Percentiles rank a stretch among this genome's conserved stretches.
Evolutionary conservation across 192 early-diverging fungal species (phyloP).

Genomic region (Coemansia sp.): DNA sequence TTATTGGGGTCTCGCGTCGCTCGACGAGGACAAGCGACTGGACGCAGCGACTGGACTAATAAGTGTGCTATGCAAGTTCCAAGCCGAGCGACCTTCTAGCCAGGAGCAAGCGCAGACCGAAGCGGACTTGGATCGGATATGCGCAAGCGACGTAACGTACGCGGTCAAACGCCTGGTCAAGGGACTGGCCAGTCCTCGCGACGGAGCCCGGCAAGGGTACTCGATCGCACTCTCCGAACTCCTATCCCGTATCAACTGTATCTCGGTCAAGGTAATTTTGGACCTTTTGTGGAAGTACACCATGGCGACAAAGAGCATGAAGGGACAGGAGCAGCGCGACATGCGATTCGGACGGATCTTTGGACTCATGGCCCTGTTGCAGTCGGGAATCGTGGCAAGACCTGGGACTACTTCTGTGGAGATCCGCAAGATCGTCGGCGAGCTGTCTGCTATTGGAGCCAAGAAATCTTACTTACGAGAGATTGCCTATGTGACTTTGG

Average conservation of each 20-base stretch:
- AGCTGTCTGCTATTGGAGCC: slow-evolving; percentile 66
- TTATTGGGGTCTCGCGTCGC: slow-evolving; percentile 81
- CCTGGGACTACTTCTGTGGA: slow-evolving; percentile 68
- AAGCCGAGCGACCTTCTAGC: slow-evolving; percentile 41
- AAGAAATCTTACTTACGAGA: slow-evolving; percentile 84
- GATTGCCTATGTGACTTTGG: slow-evolving; percentile 71
- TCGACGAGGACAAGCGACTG: slow-evolving; percentile 65
- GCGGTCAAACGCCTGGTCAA: slow-evolving; percentile 82
- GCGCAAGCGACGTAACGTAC: slow-evolving; percentile 83
- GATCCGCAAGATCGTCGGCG: slow-evolving; percentile 66
- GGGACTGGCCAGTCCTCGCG: slow-evolving; percentile 82
- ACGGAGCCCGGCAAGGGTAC: slow-evolving; percentile 94
- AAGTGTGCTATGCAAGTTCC: slow-evolving; percentile 58
- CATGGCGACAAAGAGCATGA: slow-evolving; percentile 62
- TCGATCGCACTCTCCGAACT: slow-evolving; percentile 91
- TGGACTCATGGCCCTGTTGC: slow-evolving; percentile 79
- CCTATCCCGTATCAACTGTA: slow-evolving; percentile 48
- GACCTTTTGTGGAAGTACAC: slow-evolving; percentile 72
- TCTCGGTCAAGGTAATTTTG: slow-evolving; percentile 65
- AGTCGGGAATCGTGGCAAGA: slow-evolving; percentile 74
- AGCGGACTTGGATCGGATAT: slow-evolving; percentile 64
- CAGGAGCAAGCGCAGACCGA: slow-evolving; percentile 56
- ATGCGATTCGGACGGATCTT: slow-evolving; percentile 91
- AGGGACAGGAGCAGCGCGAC: slow-evolving; percentile 86
- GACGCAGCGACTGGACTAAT: slow-evolving; percentile 69